Evolutionary conservation across 1,284 basidiomycete genomes (phyloP).

Genomic region (Coniferiporia sulphurascens): DNA sequence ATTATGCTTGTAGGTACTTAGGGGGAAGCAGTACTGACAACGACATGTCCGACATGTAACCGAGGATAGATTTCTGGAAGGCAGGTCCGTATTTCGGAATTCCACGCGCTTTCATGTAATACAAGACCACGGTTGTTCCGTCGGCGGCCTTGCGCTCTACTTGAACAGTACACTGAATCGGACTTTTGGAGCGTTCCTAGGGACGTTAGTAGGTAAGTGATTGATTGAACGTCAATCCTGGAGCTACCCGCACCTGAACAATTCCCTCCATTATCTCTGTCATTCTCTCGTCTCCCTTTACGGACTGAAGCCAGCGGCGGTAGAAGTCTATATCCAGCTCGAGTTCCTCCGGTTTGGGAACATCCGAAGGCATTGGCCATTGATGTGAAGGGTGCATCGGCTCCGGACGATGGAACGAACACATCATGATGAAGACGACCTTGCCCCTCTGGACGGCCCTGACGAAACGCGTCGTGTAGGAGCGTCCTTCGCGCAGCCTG

Average conservation of each 20-base stretch:
- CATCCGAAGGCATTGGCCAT: slow-evolving; percentile 54
- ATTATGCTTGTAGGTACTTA: neutral
- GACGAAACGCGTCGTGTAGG: slow-evolving; percentile 71
- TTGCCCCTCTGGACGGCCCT: slow-evolving; percentile 73
- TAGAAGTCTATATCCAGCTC: slow-evolving; percentile 52
- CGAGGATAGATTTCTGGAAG: slow-evolving; percentile 86
- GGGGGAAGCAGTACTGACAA: slow-evolving; percentile 47
- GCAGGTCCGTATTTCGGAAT: slow-evolving; percentile 62
- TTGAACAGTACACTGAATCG: slow-evolving; percentile 60
- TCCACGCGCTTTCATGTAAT: slow-evolving; percentile 78
- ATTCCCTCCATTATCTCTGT: slow-evolving; percentile 34
- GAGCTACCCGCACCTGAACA: slow-evolving; percentile 37
- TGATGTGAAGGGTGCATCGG: slow-evolving; percentile 65
- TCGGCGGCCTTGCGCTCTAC: slow-evolving; percentile 34
- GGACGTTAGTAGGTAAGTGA: neutral
- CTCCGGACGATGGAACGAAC: slow-evolving; percentile 83
- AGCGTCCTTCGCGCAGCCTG: slow-evolving; percentile 74
- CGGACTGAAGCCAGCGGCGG: slow-evolving; percentile 30
- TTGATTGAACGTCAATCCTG: neutral
- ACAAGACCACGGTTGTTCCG: slow-evolving; percentile 52
- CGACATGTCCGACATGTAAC: slow-evolving; percentile 81
- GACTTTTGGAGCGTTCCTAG: slow-evolving; percentile 66
- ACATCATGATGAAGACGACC: slow-evolving; percentile 78
- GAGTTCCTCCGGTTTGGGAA: slow-evolving; percentile 62
- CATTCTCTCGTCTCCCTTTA: slow-evolving; percentile 30